These are phyloP conservation scores for Solanum microdontum DNA, from an alignment of 257 asterid genomes.

Conservation along the genomic window DNA sequence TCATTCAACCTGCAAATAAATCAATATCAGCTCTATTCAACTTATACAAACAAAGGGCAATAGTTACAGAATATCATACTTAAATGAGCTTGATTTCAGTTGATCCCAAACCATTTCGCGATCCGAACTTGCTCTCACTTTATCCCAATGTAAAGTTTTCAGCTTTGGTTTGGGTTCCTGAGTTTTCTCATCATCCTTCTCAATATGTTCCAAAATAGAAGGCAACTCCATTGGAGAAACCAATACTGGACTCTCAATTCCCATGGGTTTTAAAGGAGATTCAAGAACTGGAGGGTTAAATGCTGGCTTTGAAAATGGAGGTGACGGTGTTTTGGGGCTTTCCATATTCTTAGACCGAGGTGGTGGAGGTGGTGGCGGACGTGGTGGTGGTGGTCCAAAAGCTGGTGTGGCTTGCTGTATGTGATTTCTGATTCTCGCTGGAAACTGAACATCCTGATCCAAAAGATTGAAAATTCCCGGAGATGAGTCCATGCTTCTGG, in stretches of 20 bases:
- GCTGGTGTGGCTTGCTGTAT: neutral
- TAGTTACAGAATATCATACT: neutral
- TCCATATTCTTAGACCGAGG: neutral
- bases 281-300: neutral
- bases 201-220: neutral
- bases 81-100: conserved; percentile 21
- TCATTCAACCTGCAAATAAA: conserved; percentile 13
- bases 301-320: neutral
- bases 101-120: conserved; percentile 24
- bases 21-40: neutral
- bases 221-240: neutral
- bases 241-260: neutral
- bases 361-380: conserved; percentile 3
- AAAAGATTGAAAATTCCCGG: neutral
- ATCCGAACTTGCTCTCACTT: conserved; percentile 22
- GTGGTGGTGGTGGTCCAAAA: neutral
- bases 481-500: neutral
- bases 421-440: neutral
- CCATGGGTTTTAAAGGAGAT: neutral
- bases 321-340: conserved; percentile 4
- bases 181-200: neutral
- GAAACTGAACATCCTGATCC: neutral
- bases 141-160: conserved; percentile 25
- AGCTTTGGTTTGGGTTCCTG: conserved; percentile 11
- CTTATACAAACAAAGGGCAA: neutral